Conservation (phyloP, 1,139 yeast genomes). For the Candida sp. region DNA sequence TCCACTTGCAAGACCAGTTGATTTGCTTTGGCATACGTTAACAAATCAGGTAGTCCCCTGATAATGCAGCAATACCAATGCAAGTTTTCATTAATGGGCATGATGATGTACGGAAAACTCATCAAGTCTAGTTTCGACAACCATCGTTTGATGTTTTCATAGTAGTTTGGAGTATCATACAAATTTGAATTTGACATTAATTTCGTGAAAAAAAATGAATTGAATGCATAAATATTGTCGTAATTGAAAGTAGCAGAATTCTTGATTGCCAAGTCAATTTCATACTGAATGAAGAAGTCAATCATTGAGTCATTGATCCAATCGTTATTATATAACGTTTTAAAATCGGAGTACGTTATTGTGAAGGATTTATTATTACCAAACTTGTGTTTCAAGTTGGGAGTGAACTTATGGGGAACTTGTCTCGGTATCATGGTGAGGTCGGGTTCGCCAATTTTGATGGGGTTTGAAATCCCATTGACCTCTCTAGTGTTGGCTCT, state of each 20-base stretch:
- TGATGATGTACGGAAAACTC: constrained; percentile 56
- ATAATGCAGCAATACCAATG: constrained; percentile 92
- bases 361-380: constrained; percentile 45
- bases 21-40: constrained; percentile 10
- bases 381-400: constrained; percentile 50
- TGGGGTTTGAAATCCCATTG: constrained; percentile 2
- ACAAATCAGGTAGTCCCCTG: constrained; percentile 38
- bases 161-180: constrained; percentile 32
- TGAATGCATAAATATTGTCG: constrained; percentile 57
- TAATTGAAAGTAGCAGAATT: constrained; percentile 14
- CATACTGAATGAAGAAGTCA: constrained; percentile 66
- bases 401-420: constrained; percentile 37
- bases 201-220: constrained; percentile 81
- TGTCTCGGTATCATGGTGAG: constrained; percentile 10
- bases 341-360: constrained; percentile 59
- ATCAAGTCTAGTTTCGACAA: constrained; percentile 66
- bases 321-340: constrained; percentile 62
- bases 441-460: constrained; percentile 3
- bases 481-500: neutral
- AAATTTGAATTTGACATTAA: constrained; percentile 30
- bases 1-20: neutral
- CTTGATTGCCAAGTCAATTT: constrained; percentile 39
- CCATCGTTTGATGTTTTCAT: constrained; percentile 76
- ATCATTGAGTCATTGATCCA: constrained; percentile 78
- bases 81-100: constrained; percentile 77